Percentiles rank a stretch among this genome's conserved stretches.
Evolutionary conservation across 164 flowering plant species (phyloP).

Genomic region (Liriodendron chinense): DNA sequence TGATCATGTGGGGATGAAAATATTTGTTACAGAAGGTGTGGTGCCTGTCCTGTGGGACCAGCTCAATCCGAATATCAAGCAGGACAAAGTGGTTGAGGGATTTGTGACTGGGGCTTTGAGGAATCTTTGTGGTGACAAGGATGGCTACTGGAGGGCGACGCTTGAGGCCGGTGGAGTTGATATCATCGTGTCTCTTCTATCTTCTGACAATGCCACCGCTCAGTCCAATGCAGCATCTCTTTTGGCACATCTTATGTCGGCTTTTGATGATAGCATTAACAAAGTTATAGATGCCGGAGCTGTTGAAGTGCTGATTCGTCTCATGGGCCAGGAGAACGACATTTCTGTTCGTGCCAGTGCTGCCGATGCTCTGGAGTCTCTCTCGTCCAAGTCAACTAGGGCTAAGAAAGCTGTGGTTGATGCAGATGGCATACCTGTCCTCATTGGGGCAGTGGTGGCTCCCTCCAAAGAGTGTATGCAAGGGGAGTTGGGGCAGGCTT

Average conservation of each 20-base stretch:
- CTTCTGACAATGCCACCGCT: slow-evolving; percentile 64
- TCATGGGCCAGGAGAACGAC: slow-evolving; percentile 60
- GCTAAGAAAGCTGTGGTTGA: slow-evolving; percentile 67
- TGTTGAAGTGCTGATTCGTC: slow-evolving; percentile 52
- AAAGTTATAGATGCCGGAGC: slow-evolving; percentile 78
- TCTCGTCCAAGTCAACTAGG: slow-evolving; percentile 56
- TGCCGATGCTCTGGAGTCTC: slow-evolving; percentile 81
- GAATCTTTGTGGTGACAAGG: slow-evolving; percentile 86
- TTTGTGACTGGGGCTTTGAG: slow-evolving; percentile 83
- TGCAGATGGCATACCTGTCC: slow-evolving; percentile 57
- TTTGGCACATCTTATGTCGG: slow-evolving; percentile 68
- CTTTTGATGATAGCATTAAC: slow-evolving; percentile 72
- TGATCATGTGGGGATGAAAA: slow-evolving; percentile 85
- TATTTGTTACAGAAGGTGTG: slow-evolving; percentile 90
- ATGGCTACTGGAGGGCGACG: slow-evolving; percentile 70
- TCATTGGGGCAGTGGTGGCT: slow-evolving; percentile 81
- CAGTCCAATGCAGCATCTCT: slow-evolving; percentile 92
- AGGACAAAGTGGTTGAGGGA: slow-evolving; percentile 80
- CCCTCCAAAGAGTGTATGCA: slow-evolving; percentile 91
- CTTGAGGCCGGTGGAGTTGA: slow-evolving; percentile 88
- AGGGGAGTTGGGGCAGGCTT: slow-evolving; percentile 56
- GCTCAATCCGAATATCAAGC: slow-evolving; percentile 53
- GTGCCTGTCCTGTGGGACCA: slow-evolving; percentile 89
- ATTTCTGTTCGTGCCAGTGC: slow-evolving; percentile 80
- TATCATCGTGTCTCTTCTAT: slow-evolving; percentile 70